These are phyloP conservation scores for Penicillium palitans DNA, from an alignment of 2,329 filamentous ascomycete species.

Conservation along the genomic window DNA sequence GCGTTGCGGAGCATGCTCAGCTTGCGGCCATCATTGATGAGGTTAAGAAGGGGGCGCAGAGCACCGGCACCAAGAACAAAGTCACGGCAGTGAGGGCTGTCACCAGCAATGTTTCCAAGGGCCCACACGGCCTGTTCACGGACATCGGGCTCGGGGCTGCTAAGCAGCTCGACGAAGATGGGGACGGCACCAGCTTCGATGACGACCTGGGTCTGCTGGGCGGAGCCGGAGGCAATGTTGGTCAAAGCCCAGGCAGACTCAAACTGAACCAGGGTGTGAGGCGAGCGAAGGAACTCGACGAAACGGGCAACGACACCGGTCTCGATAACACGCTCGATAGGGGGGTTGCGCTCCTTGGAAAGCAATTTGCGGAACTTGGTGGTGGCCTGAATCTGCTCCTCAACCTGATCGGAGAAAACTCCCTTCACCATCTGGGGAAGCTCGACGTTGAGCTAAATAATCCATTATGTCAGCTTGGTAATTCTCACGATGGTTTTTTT, in stretches of 20 bases:
- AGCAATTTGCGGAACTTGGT: conserved; percentile 98
- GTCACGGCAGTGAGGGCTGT: conserved; percentile 95
- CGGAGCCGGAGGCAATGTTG: conserved; percentile 97
- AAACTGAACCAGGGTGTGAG: conserved; percentile 97
- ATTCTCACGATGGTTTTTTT: conserved; percentile 16
- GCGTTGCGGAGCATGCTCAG: conserved; percentile 98
- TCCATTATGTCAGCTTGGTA: conserved; percentile 26
- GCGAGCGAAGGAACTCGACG: conserved; percentile 96
- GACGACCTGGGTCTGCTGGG: conserved; percentile 95
- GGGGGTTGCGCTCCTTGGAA: conserved; percentile 97
- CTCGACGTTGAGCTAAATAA: conserved; percentile 83
- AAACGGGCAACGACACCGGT: conserved; percentile 96
- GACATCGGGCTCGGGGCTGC: conserved; percentile 95
- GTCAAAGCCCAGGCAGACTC: conserved; percentile 98
- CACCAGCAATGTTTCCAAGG: conserved; percentile 96
- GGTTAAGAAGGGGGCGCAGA: conserved; percentile 80
- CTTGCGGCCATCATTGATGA: conserved; percentile 96
- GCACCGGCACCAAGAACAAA: conserved; percentile 92
- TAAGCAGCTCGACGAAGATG: conserved; percentile 95
- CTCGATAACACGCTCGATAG: conserved; percentile 99
- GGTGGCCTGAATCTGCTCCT: conserved; percentile 93
- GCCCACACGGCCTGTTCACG: conserved; percentile 98
- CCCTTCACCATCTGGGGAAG: conserved; percentile 97
- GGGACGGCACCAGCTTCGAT: conserved; percentile 97
- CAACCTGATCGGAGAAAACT: conserved; percentile 98